These are phyloP conservation scores for Dalbergia oliveri DNA, from an alignment of 306 rosid species.

Conservation along the genomic window DNA sequence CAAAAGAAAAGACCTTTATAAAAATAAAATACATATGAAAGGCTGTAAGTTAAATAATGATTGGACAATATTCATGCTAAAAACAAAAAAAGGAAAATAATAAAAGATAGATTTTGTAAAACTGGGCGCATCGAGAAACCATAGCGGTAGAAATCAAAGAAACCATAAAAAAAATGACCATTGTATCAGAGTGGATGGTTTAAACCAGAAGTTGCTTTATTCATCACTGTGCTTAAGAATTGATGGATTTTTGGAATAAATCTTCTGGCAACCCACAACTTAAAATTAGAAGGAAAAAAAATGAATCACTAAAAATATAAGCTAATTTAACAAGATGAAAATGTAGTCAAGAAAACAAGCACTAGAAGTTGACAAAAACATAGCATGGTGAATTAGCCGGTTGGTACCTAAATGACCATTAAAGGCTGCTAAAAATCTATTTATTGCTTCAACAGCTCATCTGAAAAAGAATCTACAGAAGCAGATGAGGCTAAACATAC, in stretches of 20 bases:
- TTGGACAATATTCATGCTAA: not conserved
- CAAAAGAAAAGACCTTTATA: constrained; percentile 33
- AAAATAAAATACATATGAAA: not conserved
- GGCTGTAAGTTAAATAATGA: not conserved
- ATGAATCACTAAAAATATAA: not conserved
- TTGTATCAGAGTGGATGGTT: constrained; percentile 5
- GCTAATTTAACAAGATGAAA: constrained; percentile 20
- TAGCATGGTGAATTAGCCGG: constrained; percentile 8
- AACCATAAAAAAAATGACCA: not conserved
- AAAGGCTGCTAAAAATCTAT: constrained; percentile 36
- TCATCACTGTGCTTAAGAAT: constrained; percentile 10
- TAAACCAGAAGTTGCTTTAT: constrained; percentile 23
- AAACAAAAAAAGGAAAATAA: not conserved
- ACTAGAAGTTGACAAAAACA: constrained; percentile 6
- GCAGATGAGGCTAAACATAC: constrained; percentile 60
- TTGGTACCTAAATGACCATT: constrained; percentile 37
- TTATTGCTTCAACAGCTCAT: constrained; percentile 40
- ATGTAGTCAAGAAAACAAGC: constrained; percentile 6
- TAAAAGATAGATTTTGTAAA: not conserved
- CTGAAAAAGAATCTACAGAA: constrained; percentile 43
- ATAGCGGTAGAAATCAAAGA: not conserved
- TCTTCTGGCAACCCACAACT: not conserved
- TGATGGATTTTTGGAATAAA: not conserved
- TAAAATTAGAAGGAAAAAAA: not conserved
- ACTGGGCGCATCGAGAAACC: not conserved